Evolutionary conservation across 192 early-diverging fungal species (phyloP), one percentile per base, ranked within the genome.

Genomic region (Neocallimastix lanati): DNA sequence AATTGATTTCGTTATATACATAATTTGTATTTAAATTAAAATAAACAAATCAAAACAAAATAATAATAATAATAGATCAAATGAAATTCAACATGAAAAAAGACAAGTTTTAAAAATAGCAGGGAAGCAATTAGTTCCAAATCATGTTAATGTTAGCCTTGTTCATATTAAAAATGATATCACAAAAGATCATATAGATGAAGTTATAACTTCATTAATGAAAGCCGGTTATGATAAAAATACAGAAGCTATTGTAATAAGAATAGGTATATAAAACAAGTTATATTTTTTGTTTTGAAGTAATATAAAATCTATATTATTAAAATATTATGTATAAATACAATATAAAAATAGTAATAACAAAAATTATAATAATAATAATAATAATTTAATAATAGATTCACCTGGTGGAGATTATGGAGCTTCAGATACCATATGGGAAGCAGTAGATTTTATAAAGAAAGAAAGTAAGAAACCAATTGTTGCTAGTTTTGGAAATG

Each of bases 391-490:
- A 76, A 83, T 79, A 27, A 30, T 11, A 84, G 90, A 92, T 80
- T 90, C 90, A 78, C 87, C 88, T 50, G 92, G 92, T 27, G 91
- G 92, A 78, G 91, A 92, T 77, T 85, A 86, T 13, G 83, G 90
- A 76, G 90, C 91, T 4, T 88, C 87, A 78, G 92, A 93, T 29
- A 91, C 89, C 4, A 91, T 93, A 77, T 88, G 86, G 77, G 89
- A 88, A 28, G 87, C 90, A 0, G 85, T 92, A 18, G 81, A 88
- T 40, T 81, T 84, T 78, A 85, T 87, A n/a, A 85, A 88, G 79
- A 82, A 83, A 28, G 80, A 82, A 29, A 85, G 84, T 79, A 87
- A 86, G 76, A 93, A 92, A 78, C 91, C 91, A 14, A 86, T 93
- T 3, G 80, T 93, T 33, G 92, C 91, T 16, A 88, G 87, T 80